Evolutionary conservation across 2,329 filamentous ascomycete species (phyloP).

Genomic region (Pezicula carpinea): DNA sequence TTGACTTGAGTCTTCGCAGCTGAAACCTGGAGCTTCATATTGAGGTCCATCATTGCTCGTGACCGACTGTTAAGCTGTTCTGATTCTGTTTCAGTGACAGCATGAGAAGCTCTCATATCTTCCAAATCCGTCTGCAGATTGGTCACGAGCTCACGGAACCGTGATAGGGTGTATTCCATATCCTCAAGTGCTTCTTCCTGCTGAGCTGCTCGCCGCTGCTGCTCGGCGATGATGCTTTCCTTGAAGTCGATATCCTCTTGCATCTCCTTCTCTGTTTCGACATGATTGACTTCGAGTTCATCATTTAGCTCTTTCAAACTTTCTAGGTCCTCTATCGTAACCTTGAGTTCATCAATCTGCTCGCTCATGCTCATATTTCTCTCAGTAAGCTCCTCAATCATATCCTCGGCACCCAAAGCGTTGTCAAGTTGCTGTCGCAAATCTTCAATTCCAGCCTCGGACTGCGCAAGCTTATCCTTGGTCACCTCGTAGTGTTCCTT

Average conservation of each 20-base stretch:
- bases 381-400: constrained; percentile 88
- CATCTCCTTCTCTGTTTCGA: constrained; percentile 89
- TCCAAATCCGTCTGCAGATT: constrained; percentile 82
- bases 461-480: constrained; percentile 68
- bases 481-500: constrained; percentile 67
- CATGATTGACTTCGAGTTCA: constrained; percentile 88
- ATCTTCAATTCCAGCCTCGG: constrained; percentile 75
- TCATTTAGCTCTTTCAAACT: constrained; percentile 89
- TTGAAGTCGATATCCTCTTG: constrained; percentile 90
- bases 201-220: constrained; percentile 64
- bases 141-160: constrained; percentile 85
- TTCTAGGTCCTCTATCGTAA: constrained; percentile 81
- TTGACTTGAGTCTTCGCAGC: constrained; percentile 90
- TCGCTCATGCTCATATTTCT: constrained; percentile 81
- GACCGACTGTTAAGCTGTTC: constrained; percentile 86
- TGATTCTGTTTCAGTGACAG: constrained; percentile 87
- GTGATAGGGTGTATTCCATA: constrained; percentile 81
- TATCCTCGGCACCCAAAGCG: constrained; percentile 81
- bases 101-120: constrained; percentile 87
- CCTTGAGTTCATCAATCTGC: constrained; percentile 76
- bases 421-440: constrained; percentile 88
- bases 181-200: constrained; percentile 81
- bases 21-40: constrained; percentile 87
- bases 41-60: constrained; percentile 93
- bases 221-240: constrained; percentile 79